Evolutionary conservation across 2,329 filamentous ascomycete species (phyloP).

Genomic region (Gyromitra esculenta): DNA sequence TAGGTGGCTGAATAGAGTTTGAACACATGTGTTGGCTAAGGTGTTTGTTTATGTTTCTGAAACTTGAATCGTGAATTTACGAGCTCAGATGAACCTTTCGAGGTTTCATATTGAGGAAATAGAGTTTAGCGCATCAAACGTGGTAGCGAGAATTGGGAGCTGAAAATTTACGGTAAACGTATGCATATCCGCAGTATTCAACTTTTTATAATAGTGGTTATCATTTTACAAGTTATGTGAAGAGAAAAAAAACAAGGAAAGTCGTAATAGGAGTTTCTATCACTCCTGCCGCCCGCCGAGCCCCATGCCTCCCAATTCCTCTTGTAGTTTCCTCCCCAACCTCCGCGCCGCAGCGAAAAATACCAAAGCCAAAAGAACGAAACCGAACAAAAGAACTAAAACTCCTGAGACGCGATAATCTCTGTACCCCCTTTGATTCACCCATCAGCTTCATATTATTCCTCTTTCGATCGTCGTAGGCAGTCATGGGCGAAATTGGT

Average conservation of each 20-base stretch:
- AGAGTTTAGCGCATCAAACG: neutral
- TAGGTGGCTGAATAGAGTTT: neutral
- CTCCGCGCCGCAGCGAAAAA: conserved; percentile 14
- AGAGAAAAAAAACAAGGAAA: conserved; percentile 12
- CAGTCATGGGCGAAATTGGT: conserved; percentile 23
- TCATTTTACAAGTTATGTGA: conserved; percentile 9
- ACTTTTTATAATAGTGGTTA: conserved; percentile 5
- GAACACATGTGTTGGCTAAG: neutral
- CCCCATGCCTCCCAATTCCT: conserved; percentile 28
- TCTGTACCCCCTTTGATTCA: conserved; percentile 6
- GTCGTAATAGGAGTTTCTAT: conserved; percentile 32
- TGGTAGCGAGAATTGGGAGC: neutral
- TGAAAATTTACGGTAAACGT: neutral
- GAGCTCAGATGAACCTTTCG: neutral
- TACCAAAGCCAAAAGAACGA: conserved; percentile 18
- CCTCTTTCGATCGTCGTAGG: conserved; percentile 7
- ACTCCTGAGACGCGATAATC: conserved; percentile 14
- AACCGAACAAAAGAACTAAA: conserved; percentile 36
- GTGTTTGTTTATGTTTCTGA: neutral
- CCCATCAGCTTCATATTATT: conserved; percentile 31
- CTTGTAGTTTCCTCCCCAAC: conserved; percentile 14
- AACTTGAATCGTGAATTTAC: neutral
- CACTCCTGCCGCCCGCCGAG: conserved; percentile 14
- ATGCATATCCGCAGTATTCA: neutral
- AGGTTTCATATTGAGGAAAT: neutral